phyloP scores from a whole-genome alignment of 371 early-diverging fungal genomes.

The Mortierella sp. region DNA sequence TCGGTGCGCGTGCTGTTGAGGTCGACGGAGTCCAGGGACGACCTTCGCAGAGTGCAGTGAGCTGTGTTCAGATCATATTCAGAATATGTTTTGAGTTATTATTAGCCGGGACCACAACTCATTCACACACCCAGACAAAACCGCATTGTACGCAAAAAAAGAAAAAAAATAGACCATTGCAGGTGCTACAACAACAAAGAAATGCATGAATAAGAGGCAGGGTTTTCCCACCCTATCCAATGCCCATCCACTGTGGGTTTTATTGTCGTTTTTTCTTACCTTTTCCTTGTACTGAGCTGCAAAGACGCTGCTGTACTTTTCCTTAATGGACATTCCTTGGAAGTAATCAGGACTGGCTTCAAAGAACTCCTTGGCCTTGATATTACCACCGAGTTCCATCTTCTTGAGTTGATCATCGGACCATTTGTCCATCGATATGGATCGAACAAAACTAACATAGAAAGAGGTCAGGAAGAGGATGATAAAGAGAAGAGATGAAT shows the following conservation, averaged over 20 bases:
- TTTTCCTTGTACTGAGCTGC: conserved; percentile 93
- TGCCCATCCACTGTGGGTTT: not conserved
- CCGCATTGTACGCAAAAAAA: not conserved
- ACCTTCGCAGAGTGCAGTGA: conserved; percentile 60
- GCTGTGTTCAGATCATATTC: conserved; percentile 17
- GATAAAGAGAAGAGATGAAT: not conserved
- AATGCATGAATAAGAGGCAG: too few relatives aligned
- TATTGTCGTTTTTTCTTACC: conserved; percentile 54
- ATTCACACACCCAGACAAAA: too few relatives aligned
- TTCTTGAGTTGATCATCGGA: conserved; percentile 91
- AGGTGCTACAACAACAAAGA: not conserved
- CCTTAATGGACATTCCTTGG: conserved; percentile 80
- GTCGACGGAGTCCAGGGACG: conserved; percentile 72
- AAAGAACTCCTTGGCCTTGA: conserved; percentile 89
- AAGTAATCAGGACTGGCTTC: conserved; percentile 85
- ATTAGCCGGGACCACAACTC: too few relatives aligned
- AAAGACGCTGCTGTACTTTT: conserved; percentile 89
- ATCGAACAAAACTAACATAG: conserved; percentile 89
- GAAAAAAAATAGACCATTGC: not conserved
- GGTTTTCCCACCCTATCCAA: too few relatives aligned
- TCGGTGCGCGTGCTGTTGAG: conserved; percentile 31
- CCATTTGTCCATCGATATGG: conserved; percentile 99
- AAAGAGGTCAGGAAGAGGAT: not conserved
- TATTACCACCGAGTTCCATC: conserved; percentile 98
- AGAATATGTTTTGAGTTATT: not conserved